A percentile compares a stretch with the other conserved stretches of the same genome.
Evolutionary conservation across 2,329 filamentous ascomycete genomes (phyloP).

Genomic region (Trichoderma simmonsii): DNA sequence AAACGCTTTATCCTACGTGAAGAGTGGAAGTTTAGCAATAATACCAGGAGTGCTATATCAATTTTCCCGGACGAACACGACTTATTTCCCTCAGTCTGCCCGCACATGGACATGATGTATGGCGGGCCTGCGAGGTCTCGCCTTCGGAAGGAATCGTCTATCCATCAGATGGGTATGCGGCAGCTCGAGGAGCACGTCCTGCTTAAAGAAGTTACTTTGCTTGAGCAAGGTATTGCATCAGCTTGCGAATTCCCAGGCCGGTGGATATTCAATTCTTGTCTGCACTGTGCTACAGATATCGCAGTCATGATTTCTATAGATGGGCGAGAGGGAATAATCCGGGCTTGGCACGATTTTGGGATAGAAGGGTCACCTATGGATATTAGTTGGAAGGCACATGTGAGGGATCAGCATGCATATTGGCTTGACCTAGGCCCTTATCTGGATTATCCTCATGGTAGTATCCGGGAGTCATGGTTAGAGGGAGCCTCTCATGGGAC

Average conservation of each 20-base stretch:
- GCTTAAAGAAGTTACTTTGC: not conserved
- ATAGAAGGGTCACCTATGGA: not conserved
- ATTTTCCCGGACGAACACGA: not conserved
- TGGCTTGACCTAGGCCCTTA: not conserved
- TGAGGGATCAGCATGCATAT: not conserved
- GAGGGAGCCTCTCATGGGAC: not conserved
- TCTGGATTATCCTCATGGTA: not conserved
- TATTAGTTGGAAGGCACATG: not conserved
- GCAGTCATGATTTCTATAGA: not conserved
- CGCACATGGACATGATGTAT: not conserved
- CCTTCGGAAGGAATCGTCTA: not conserved
- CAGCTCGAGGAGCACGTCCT: not conserved
- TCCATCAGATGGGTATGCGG: not conserved
- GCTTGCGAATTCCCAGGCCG: not conserved
- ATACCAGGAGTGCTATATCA: not conserved
- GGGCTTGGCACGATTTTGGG: not conserved
- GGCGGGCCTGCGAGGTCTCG: not conserved
- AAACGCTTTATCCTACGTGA: not conserved
- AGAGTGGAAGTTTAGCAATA: not conserved
- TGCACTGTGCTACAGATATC: not conserved
- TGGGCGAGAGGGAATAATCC: not conserved
- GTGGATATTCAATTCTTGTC: constrained; percentile 3
- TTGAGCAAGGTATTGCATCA: not conserved
- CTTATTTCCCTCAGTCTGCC: not conserved
- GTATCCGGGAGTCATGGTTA: not conserved